Conservation (phyloP, 345 rosid genomes). For the Linum tenue region DNA sequence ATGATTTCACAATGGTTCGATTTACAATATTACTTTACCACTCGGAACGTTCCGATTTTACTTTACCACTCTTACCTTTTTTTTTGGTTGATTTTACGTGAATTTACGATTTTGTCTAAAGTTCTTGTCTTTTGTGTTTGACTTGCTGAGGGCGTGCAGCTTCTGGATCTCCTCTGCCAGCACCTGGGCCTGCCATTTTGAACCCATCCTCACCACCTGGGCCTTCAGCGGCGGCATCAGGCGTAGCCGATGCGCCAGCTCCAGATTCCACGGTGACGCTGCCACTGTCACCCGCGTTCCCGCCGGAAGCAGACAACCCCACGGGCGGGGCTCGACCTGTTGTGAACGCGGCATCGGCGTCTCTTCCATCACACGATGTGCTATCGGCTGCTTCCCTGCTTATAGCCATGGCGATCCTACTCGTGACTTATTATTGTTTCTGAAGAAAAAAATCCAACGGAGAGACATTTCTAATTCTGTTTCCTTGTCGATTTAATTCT, state of each 20-base stretch:
- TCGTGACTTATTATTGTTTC: neutral
- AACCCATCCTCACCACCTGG: neutral
- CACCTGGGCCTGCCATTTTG: slow-evolving; percentile 59
- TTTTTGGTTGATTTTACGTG: too few species aligned
- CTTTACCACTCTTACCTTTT: too few species aligned
- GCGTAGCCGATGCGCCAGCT: slow-evolving; percentile 23
- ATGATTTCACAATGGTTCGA: too few species aligned
- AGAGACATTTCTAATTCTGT: neutral
- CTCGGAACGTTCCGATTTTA: too few species aligned
- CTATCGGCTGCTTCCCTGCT: slow-evolving; percentile 10
- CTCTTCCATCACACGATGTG: slow-evolving; percentile 13
- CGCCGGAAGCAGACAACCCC: slow-evolving; percentile 18
- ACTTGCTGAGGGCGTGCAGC: slow-evolving; percentile 34
- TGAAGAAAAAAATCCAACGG: neutral
- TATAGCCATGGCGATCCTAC: slow-evolving; percentile 11
- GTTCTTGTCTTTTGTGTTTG: neutral
- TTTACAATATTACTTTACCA: too few species aligned
- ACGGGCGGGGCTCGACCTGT: slow-evolving; percentile 31
- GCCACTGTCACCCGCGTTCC: slow-evolving; percentile 16
- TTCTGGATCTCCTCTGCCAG: slow-evolving; percentile 72
- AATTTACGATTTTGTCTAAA: neutral
- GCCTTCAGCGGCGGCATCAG: slow-evolving; percentile 30
- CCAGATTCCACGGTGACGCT: slow-evolving; percentile 17
- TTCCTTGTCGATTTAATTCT: neutral
- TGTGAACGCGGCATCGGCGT: slow-evolving; percentile 20